These are phyloP conservation scores for Akanthomyces lecanii DNA, from an alignment of 2,329 filamentous ascomycete species.

Conservation along the genomic window DNA sequence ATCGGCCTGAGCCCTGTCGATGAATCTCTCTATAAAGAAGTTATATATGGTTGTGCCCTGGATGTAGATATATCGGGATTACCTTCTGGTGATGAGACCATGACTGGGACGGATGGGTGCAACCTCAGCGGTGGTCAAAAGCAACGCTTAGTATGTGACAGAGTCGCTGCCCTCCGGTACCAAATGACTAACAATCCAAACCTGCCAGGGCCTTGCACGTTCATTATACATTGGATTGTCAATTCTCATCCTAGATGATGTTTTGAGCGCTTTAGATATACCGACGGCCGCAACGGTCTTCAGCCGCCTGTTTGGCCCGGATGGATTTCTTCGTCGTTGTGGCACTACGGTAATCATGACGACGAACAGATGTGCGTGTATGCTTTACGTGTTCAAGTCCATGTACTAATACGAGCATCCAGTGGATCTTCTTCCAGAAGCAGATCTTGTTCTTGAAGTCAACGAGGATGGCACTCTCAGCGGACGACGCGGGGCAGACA, in stretches of 20 bases:
- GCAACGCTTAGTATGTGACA: constrained; percentile 34
- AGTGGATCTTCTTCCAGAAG: not conserved
- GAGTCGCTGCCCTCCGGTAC: not conserved
- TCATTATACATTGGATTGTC: constrained; percentile 38
- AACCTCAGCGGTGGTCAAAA: constrained; percentile 41
- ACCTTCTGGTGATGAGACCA: not conserved
- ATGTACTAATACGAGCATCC: too few species aligned
- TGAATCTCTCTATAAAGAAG: not conserved
- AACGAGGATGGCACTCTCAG: not conserved
- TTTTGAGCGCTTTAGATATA: constrained; percentile 41
- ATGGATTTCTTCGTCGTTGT: constrained; percentile 35
- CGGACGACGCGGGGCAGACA: not conserved
- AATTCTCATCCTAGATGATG: constrained; percentile 44
- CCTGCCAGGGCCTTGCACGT: constrained; percentile 38
- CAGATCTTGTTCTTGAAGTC: not conserved
- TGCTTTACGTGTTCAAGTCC: too few species aligned
- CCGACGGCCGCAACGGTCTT: constrained; percentile 41
- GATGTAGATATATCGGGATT: not conserved
- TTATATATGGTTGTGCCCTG: not conserved
- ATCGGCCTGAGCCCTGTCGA: not conserved
- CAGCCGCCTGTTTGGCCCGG: constrained; percentile 34
- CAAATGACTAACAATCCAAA: not conserved
- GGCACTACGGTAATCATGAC: not conserved
- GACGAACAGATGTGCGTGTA: not conserved
- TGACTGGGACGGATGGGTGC: not conserved